These are phyloP conservation scores for Phyllosticta ampelicida DNA, from an alignment of 2,329 filamentous ascomycete species.

Conservation along the genomic window DNA sequence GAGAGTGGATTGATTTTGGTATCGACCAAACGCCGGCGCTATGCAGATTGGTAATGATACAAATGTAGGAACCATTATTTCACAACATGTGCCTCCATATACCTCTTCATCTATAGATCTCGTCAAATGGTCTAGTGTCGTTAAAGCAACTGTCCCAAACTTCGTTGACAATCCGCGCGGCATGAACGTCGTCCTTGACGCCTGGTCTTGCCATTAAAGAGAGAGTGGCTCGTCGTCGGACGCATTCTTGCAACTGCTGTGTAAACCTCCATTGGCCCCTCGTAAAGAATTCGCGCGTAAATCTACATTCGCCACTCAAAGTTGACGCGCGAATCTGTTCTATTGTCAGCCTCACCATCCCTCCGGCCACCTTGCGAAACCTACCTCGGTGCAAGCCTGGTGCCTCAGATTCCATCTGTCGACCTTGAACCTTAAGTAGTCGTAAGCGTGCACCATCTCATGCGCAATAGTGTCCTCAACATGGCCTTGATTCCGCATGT, in stretches of 20 bases:
- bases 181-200: constrained; percentile 78
- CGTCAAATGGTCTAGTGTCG: constrained; percentile 92
- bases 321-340: constrained; percentile 78
- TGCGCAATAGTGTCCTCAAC: constrained; percentile 90
- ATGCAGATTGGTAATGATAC: constrained; percentile 10
- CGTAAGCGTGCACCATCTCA: constrained; percentile 97
- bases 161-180: constrained; percentile 79
- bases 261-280: constrained; percentile 80
- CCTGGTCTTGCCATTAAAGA: constrained; percentile 68
- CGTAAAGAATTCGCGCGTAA: constrained; percentile 74
- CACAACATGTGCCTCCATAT: not conserved
- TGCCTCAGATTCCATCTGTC: constrained; percentile 76
- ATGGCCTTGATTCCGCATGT: constrained; percentile 67
- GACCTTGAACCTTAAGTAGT: constrained; percentile 84
- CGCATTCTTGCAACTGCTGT: constrained; percentile 88
- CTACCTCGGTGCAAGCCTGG: constrained; percentile 85
- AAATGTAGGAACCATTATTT: constrained; percentile 4
- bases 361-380: constrained; percentile 13
- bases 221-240: constrained; percentile 66
- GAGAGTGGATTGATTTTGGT: constrained; percentile 11
- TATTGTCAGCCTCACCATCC: not conserved
- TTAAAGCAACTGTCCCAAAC: constrained; percentile 98
- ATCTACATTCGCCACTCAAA: constrained; percentile 88
- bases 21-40: constrained; percentile 9
- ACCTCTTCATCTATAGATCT: constrained; percentile 64